Evolutionary conservation across 345 rosid species (phyloP), one percentile per base, ranked within the genome.

Genomic region (Populus nigra): DNA sequence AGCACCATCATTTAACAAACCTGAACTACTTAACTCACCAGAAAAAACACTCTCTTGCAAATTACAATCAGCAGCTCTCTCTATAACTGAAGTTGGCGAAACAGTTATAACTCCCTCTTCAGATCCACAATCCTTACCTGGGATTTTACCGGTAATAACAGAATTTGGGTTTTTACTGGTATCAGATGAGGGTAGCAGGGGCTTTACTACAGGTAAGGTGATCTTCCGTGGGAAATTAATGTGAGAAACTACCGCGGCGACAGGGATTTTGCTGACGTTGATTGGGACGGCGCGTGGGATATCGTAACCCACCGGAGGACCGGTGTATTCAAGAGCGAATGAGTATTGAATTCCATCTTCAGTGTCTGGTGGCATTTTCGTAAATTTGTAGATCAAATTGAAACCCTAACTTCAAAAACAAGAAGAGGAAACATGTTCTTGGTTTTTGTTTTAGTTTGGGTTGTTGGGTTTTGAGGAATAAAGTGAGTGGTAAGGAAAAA

Each of bases 171-270:
- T 88, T 68, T 80, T 87, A 29, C 78, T 76, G 39, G 83, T 80
- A 79, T 87, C 94, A 3, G 86, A 79, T 23, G 75, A 45, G 0
- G 96, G 53, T 10, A 87, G 36, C 74, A 96, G 83, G 15, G 99
- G 99, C 49, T 90, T 97, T 39, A 94, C 90, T 31, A 96, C 94
- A 17, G 99, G 99, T 20, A 92, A 85, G 29, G 90, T 80, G 72
- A 92, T 82, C 65, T 88, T 79, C 16, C 86, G 88, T 20, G 89
- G 82, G 35, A 89, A 71, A 62, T 91, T 84, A 29, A 90, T 89
- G 79, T 90, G 90, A n/a, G 96, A 79, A 47, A 91, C 98, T 1
- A 91, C 97, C 22, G 97, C 84, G n/a, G 99, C 99, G n/a, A 96
- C 92, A 7, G 99, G 99, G 80, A 96, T 92, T 62, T 77, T 88